These are phyloP conservation scores for Aspergillus haitiensis DNA, from an alignment of 495 filamentous ascomycete species.

Conservation along the genomic window DNA sequence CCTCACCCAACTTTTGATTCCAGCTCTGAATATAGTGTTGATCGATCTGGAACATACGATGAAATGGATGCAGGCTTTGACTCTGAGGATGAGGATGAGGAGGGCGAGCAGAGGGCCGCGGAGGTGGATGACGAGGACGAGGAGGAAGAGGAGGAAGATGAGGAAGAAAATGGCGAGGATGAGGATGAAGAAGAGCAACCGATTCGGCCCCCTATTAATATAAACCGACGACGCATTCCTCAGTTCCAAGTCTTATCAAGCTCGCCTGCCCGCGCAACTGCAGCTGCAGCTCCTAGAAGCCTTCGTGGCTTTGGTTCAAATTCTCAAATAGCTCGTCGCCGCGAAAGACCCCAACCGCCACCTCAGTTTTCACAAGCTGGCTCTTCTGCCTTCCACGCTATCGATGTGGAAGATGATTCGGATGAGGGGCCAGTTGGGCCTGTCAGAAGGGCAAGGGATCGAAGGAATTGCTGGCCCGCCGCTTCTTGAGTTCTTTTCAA, in stretches of 20 bases:
- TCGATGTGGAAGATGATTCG: conserved; percentile 33
- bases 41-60: conserved; percentile 7
- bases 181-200: conserved; percentile 32
- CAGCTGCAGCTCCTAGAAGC: neutral
- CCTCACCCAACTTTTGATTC: conserved; percentile 14
- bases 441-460: conserved; percentile 26
- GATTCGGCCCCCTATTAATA: conserved; percentile 25
- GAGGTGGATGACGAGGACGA: neutral
- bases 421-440: conserved; percentile 40
- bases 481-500: neutral
- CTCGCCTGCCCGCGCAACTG: conserved; percentile 17
- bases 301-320: neutral
- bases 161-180: conserved; percentile 23
- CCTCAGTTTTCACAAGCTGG: conserved; percentile 14
- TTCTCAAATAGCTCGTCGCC: neutral
- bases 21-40: conserved; percentile 13
- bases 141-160: conserved; percentile 14
- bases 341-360: neutral
- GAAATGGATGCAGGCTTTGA: conserved; percentile 8
- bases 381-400: conserved; percentile 25
- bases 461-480: conserved; percentile 16
- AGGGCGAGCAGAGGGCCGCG: neutral
- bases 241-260: conserved; percentile 16
- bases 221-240: conserved; percentile 22
- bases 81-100: conserved; percentile 5